These are phyloP conservation scores for Lathyrus aphaca DNA, from an alignment of 306 rosid genomes.

Conservation along the genomic window DNA sequence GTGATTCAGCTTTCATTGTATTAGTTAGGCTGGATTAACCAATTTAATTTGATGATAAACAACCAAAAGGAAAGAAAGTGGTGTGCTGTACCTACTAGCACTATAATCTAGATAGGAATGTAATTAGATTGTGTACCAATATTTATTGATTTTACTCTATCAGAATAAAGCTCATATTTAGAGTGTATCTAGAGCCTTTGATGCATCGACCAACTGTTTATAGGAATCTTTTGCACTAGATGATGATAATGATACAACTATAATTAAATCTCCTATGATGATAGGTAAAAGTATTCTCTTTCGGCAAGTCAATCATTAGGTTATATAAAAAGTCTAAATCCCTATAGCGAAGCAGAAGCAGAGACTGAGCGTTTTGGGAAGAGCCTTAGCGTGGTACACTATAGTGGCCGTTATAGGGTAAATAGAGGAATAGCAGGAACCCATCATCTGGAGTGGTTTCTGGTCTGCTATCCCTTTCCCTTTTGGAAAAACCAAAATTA, in stretches of 20 bases:
- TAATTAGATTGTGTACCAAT: slow-evolving; percentile 5
- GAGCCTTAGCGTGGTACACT: too few species aligned
- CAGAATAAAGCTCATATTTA: not conserved
- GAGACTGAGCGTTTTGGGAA: too few species aligned
- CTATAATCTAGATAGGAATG: slow-evolving; percentile 8
- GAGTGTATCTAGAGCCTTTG: not conserved
- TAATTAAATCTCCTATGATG: not conserved
- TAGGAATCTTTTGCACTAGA: not conserved
- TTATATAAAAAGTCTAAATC: not conserved
- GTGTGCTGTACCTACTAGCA: not conserved
- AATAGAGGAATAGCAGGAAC: too few species aligned
- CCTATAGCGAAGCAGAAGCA: too few species aligned
- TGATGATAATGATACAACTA: not conserved
- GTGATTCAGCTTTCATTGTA: slow-evolving; percentile 26
- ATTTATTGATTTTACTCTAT: not conserved
- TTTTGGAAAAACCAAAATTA: too few species aligned
- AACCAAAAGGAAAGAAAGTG: not conserved
- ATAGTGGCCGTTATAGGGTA: too few species aligned
- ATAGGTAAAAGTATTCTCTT: not conserved
- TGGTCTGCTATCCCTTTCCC: too few species aligned
- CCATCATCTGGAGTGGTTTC: too few species aligned
- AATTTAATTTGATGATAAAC: not conserved
- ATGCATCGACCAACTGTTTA: not conserved
- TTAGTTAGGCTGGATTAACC: not conserved
- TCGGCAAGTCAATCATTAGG: not conserved